Conservation (phyloP, 2,329 filamentous ascomycete genomes). For the Alternaria angustiovoidea region DNA sequence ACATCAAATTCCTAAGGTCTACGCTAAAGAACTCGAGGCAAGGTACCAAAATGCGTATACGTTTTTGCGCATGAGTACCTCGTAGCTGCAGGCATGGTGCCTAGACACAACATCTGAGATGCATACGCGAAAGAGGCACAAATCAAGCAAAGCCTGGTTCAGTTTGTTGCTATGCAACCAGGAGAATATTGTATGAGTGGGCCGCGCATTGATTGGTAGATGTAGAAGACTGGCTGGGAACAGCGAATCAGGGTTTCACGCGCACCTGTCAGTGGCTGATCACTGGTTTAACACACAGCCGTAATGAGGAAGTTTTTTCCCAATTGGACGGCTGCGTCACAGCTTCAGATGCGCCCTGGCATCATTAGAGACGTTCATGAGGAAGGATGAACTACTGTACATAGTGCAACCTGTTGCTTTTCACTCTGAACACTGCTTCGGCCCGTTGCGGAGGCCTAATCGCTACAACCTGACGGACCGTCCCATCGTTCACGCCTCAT, state of each 20-base stretch:
- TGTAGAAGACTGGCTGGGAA: background rate
- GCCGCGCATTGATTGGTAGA: background rate
- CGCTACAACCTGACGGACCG: conserved; percentile 5
- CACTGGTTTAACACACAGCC: background rate
- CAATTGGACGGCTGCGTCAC: background rate
- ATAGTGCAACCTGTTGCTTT: background rate
- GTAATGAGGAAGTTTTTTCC: background rate
- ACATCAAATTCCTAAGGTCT: background rate
- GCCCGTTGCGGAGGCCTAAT: background rate
- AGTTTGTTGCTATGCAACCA: background rate
- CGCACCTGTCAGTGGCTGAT: background rate
- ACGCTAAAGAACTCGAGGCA: background rate
- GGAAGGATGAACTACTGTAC: background rate
- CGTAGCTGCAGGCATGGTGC: background rate
- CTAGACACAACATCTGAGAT: background rate
- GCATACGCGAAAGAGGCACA: background rate
- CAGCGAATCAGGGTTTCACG: background rate
- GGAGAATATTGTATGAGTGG: conserved; percentile 1
- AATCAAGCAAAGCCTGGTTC: background rate
- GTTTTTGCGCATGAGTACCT: background rate
- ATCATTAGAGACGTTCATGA: background rate
- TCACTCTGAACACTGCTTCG: background rate
- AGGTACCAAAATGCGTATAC: background rate
- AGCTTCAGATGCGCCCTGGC: background rate
- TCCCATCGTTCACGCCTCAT: background rate